These are phyloP conservation scores for Euphorbia lathyris DNA, from an alignment of 345 rosid species.

Conservation along the genomic window DNA sequence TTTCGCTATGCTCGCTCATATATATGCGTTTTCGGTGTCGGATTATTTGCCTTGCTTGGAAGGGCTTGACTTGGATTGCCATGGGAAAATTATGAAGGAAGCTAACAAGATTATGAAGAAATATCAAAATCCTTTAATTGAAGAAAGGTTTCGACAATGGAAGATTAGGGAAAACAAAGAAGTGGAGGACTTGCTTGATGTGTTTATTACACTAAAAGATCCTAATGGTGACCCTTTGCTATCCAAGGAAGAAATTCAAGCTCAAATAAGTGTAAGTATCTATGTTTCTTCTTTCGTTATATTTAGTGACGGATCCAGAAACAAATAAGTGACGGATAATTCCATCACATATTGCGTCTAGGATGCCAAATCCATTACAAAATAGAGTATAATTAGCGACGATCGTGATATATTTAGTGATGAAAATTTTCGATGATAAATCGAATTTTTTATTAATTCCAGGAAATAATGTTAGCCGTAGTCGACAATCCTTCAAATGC, in stretches of 20 bases:
- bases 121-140: not conserved
- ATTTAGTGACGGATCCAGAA: no score
- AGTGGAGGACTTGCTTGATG: not conserved
- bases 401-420: no score
- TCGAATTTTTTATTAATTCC: no score
- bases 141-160: not conserved
- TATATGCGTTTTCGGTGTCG: not conserved
- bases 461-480: not conserved
- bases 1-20: not conserved
- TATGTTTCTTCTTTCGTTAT: no score
- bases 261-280: not conserved
- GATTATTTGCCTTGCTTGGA: not conserved
- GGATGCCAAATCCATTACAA: no score
- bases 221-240: not conserved
- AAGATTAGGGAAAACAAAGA: not conserved
- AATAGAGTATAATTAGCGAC: no score
- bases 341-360: no score
- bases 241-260: not conserved
- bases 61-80: not conserved
- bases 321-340: no score
- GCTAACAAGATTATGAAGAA: not conserved
- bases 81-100: not conserved
- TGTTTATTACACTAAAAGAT: not conserved
- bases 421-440: no score
- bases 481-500: not conserved